A percentile compares a stretch with the other conserved stretches of the same genome.
Evolutionary conservation across 495 filamentous ascomycete genomes (phyloP).

Genomic region (Penicillium salamii): DNA sequence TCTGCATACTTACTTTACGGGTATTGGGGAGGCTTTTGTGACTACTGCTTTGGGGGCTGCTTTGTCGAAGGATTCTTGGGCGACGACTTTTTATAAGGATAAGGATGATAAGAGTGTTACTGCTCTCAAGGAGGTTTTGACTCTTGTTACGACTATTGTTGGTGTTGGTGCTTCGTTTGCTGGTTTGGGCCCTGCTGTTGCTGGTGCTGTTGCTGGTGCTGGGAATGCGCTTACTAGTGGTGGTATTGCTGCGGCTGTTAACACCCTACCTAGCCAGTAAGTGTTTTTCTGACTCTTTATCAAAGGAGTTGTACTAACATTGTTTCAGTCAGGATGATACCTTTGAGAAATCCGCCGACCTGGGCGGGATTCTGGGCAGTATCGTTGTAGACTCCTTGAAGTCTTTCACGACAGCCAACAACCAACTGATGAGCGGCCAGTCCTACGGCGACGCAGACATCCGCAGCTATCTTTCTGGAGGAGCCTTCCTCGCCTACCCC

Average conservation of each 20-base stretch:
- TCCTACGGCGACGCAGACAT: constrained; percentile 23
- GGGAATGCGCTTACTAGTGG: constrained; percentile 7
- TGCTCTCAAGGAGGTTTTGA: constrained; percentile 16
- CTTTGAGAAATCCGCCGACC: constrained; percentile 24
- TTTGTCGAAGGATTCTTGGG: constrained; percentile 23
- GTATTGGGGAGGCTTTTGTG: constrained; percentile 19
- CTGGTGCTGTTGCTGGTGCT: constrained; percentile 14
- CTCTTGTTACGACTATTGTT: constrained; percentile 10
- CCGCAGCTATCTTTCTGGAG: constrained; percentile 20
- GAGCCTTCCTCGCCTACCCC: constrained; percentile 18
- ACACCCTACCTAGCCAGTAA: constrained; percentile 7
- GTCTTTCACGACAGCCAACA: constrained; percentile 22
- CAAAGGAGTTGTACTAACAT: neutral
- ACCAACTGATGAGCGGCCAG: constrained; percentile 23
- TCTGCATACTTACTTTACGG: constrained; percentile 21
- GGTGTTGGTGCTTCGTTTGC: constrained; percentile 22
- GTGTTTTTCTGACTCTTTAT: neutral
- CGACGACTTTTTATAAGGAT: constrained; percentile 23
- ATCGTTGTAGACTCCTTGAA: constrained; percentile 19
- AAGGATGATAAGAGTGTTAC: constrained; percentile 20
- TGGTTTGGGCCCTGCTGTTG: constrained; percentile 9
- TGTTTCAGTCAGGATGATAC: constrained; percentile 16
- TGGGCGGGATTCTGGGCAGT: constrained; percentile 18
- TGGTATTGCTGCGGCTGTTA: constrained; percentile 1
- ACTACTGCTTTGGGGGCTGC: constrained; percentile 24